These are phyloP conservation scores for Paecilomyces sp. DNA, from an alignment of 2,329 filamentous ascomycete genomes.

Conservation along the genomic window DNA sequence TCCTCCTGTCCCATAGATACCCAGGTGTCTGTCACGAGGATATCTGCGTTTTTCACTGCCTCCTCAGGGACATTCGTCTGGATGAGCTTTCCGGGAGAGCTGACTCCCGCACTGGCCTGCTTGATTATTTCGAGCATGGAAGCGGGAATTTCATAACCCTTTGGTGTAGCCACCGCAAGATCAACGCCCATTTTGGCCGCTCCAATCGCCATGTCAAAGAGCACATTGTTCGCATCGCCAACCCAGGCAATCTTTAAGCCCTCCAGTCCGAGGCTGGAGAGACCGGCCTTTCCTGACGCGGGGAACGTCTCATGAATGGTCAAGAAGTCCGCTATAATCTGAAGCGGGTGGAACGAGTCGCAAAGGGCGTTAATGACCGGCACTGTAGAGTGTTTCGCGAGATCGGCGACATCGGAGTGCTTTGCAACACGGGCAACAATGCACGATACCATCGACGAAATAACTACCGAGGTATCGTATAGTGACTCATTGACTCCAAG, in stretches of 20 bases:
- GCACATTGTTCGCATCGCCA: conserved; percentile 93
- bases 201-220: conserved; percentile 86
- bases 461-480: conserved; percentile 84
- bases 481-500: conserved; percentile 89
- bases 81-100: conserved; percentile 57
- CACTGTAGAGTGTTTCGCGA: conserved; percentile 67
- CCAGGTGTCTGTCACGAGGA: conserved; percentile 96
- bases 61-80: conserved; percentile 79
- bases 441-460: conserved; percentile 86
- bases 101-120: conserved; percentile 51
- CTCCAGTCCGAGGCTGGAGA: conserved; percentile 58
- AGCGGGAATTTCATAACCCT: conserved; percentile 73
- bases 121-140: conserved; percentile 67
- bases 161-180: conserved; percentile 78
- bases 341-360: conserved; percentile 86
- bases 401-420: conserved; percentile 64
- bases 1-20: conserved; percentile 96
- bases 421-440: conserved; percentile 73
- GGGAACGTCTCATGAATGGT: conserved; percentile 77
- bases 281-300: conserved; percentile 28
- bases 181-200: conserved; percentile 82
- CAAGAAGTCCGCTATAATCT: conserved; percentile 88
- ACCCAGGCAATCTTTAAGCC: conserved; percentile 93
- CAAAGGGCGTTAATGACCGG: conserved; percentile 85
- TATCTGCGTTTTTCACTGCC: conserved; percentile 74